Percentiles rank a stretch among this genome's conserved stretches.
phyloP scores from a whole-genome alignment of 2,329 filamentous ascomycete genomes.

The Furcasterigmium sp. region DNA sequence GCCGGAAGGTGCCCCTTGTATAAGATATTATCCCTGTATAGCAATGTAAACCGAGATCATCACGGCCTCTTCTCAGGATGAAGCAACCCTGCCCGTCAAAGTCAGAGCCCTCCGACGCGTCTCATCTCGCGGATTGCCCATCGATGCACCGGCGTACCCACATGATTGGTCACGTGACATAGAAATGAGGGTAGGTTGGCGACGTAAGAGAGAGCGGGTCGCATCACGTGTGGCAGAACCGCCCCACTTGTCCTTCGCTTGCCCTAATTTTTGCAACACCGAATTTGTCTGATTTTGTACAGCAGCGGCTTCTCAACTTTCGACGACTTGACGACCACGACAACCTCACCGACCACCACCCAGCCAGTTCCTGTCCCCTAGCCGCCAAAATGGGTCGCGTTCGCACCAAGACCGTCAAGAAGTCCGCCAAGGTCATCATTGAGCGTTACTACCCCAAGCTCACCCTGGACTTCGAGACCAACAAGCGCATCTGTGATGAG shows the following conservation, averaged over 20 bases:
- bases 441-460: constrained; percentile 97
- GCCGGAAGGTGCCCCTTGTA: background rate
- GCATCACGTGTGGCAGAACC: no score
- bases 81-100: no score
- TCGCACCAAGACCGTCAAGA: constrained; percentile 66
- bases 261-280: constrained; percentile 5
- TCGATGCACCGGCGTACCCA: no score
- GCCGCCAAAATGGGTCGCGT: constrained; percentile 66
- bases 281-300: constrained; percentile 3
- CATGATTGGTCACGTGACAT: no score
- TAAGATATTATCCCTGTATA: constrained; percentile 3
- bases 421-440: constrained; percentile 98
- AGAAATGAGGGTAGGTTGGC: no score
- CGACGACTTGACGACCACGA: constrained; percentile 35
- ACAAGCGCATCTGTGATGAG: constrained; percentile 99
- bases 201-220: no score
- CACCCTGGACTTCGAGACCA: constrained; percentile 99
- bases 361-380: constrained; percentile 31
- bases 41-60: constrained; percentile 2
- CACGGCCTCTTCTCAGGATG: no score
- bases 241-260: background rate
- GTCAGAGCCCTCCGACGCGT: no score
- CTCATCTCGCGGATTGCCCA: no score
- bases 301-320: background rate
- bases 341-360: constrained; percentile 39